Conservation (phyloP, 1,139 yeast genomes). For the Blastobotrys buckinghamii region DNA sequence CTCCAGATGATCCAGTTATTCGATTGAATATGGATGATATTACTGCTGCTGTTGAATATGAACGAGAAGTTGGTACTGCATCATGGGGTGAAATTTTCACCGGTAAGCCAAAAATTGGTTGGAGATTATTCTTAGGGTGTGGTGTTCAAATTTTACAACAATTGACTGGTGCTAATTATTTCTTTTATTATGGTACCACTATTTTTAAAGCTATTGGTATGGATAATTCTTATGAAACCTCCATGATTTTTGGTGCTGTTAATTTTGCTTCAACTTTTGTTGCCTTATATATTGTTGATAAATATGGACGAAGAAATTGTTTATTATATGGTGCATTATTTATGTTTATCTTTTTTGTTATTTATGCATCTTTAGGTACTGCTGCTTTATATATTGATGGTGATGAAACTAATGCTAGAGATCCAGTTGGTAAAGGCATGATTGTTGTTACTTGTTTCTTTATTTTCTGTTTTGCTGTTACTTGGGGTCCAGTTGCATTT, state of each 20-base stretch:
- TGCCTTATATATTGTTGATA: conserved; percentile 61
- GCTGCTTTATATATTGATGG: conserved; percentile 53
- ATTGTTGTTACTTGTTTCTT: conserved; percentile 72
- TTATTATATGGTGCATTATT: conserved; percentile 57
- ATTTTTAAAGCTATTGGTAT: conserved; percentile 73
- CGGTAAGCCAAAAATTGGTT: conserved; percentile 18
- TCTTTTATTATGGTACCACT: conserved; percentile 76
- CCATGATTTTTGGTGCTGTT: conserved; percentile 71
- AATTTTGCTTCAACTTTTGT: conserved; percentile 71
- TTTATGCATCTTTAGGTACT: conserved; percentile 66
- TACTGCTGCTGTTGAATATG: conserved; percentile 26
- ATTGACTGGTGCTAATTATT: conserved; percentile 48
- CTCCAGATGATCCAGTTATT: conserved; percentile 11
- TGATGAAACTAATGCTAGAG: conserved; percentile 44
- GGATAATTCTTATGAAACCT: conserved; percentile 56
- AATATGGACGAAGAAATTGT: conserved; percentile 63
- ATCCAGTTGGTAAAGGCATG: conserved; percentile 42
- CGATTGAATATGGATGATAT: conserved; percentile 41
- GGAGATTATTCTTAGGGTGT: conserved; percentile 30
- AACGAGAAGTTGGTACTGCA: conserved; percentile 28
- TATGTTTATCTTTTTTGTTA: conserved; percentile 59
- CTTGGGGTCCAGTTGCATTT: conserved; percentile 86
- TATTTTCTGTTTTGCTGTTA: conserved; percentile 76
- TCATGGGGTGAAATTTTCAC: conserved; percentile 11
- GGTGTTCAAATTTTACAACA: conserved; percentile 13